Conservation (phyloP, 2,329 filamentous ascomycete species). For the Clathrospora elynae region DNA sequence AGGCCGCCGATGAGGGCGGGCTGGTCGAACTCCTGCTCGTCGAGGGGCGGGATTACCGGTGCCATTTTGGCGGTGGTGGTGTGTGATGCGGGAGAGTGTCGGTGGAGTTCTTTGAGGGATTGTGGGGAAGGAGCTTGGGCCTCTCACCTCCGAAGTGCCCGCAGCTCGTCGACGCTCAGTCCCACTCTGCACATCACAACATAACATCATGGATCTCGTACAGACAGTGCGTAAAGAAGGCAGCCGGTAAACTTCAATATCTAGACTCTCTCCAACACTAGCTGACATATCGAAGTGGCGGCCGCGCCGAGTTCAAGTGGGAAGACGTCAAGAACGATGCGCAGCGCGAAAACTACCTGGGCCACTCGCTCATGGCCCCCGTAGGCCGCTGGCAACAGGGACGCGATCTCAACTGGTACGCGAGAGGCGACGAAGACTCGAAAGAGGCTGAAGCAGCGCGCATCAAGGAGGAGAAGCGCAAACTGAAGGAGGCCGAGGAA, state of each 20-base stretch:
- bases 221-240: slow-evolving; percentile 91
- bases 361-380: slow-evolving; percentile 88
- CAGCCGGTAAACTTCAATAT: slow-evolving; percentile 60
- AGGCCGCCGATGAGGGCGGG: slow-evolving; percentile 30
- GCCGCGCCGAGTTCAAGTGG: slow-evolving; percentile 92
- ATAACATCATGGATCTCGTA: slow-evolving; percentile 79
- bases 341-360: slow-evolving; percentile 89
- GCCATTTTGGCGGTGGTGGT: slow-evolving; percentile 29
- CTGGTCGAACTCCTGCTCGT: slow-evolving; percentile 40
- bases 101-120: slow-evolving; percentile 4
- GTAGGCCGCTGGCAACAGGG: slow-evolving; percentile 91
- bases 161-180: slow-evolving; percentile 17
- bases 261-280: not conserved
- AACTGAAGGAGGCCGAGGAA: slow-evolving; percentile 88
- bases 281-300: slow-evolving; percentile 63
- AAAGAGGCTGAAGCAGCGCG: slow-evolving; percentile 65
- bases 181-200: slow-evolving; percentile 9
- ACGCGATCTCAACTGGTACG: slow-evolving; percentile 69
- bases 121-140: slow-evolving; percentile 15
- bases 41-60: slow-evolving; percentile 36
- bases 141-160: slow-evolving; percentile 34
- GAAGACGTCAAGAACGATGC: slow-evolving; percentile 85
- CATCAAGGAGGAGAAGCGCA: slow-evolving; percentile 71
- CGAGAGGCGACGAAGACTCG: slow-evolving; percentile 61
- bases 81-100: slow-evolving; percentile 10